Base-by-base conservation (phyloP, 2,329 filamentous ascomycete species). In the Penicillium digitatum region DNA sequence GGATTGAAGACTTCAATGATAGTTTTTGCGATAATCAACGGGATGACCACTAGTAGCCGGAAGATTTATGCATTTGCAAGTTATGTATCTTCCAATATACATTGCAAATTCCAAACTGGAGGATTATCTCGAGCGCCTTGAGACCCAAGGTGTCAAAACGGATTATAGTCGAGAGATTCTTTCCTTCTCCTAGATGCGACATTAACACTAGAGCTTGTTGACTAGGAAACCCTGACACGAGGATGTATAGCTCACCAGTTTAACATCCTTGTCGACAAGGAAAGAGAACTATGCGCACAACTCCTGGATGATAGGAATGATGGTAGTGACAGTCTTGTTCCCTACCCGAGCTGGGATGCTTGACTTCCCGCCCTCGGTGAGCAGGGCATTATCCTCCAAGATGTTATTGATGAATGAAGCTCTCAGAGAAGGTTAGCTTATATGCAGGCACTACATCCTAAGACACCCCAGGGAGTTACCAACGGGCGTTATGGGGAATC, bases 81-180 rank as follows among this genome's bases (percentile, higher is more conserved):
- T n/a, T n/a, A n/a, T n/a, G n/a, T n/a, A n/a, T n/a, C n/a, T n/a
- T n/a, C n/a, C n/a, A n/a, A n/a, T n/a, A n/a, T n/a, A n/a, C n/a
- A n/a, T n/a, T 39, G 37, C 20, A 5, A 14, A 24, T 39, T 39
- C 37, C 24, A 39, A 39, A 20, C 65, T 82, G 80, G 52, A 95
- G 82, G 57, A 86, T 81, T 26, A 84, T 82, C 69, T 94, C 89
- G 62, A 92, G 85, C 55, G 87, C 79, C 77, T 94, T 95, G 78
- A 95, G 94, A 74, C 96, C 90, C 52, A 82, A 76, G 38, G 80
- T 73, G 59, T 79, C 76, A 55, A 85, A 74, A n/a, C n/a, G n/a
- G 75, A 72, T 44, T 79, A 72, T 31, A 82, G 73, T 56, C 82
- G 79, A 38, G 75, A 73, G 57, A 84, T 70, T 83, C 83, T 85